These are phyloP conservation scores for Saccharum spontaneum DNA, from an alignment of 176 grass and related monocot genomes.

Conservation along the genomic window DNA sequence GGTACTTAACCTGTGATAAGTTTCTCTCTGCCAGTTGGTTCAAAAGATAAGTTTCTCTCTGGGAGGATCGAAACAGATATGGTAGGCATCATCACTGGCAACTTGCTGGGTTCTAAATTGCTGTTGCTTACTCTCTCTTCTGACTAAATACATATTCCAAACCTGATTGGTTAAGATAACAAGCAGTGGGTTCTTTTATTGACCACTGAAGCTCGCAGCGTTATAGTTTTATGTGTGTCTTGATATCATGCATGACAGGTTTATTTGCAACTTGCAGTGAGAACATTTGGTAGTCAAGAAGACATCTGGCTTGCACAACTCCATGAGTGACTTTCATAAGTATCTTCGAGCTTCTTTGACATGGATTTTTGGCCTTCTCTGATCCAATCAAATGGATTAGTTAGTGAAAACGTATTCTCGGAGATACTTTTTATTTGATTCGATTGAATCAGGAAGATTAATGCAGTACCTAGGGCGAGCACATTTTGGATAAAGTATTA, in stretches of 20 bases:
- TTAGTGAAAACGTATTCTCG: background rate
- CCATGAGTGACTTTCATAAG: slow-evolving; percentile 40
- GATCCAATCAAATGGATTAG: slow-evolving; percentile 24
- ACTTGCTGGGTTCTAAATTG: slow-evolving; percentile 49
- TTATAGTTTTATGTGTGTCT: slow-evolving; percentile 37
- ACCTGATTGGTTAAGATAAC: slow-evolving; percentile 31
- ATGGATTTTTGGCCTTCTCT: slow-evolving; percentile 25
- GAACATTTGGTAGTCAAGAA: slow-evolving; percentile 33
- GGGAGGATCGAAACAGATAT: slow-evolving; percentile 38
- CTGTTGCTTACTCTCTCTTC: slow-evolving; percentile 42
- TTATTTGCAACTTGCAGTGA: slow-evolving; percentile 49
- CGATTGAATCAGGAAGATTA: background rate
- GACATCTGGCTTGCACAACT: slow-evolving; percentile 32
- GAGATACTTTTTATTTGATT: slow-evolving; percentile 18
- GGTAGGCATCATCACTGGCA: slow-evolving; percentile 43
- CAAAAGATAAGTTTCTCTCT: slow-evolving; percentile 23
- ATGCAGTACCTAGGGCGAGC: background rate
- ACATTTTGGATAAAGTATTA: background rate
- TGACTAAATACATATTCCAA: slow-evolving; percentile 48
- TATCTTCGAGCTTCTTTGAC: slow-evolving; percentile 33
- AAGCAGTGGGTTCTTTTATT: slow-evolving; percentile 33
- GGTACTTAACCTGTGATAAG: slow-evolving; percentile 33
- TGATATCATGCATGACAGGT: slow-evolving; percentile 38
- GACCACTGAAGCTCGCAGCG: slow-evolving; percentile 33
- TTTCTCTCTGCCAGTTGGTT: slow-evolving; percentile 1